Base-by-base conservation (phyloP, 75 land plant species). In the Selaginella moellendorffii region DNA sequence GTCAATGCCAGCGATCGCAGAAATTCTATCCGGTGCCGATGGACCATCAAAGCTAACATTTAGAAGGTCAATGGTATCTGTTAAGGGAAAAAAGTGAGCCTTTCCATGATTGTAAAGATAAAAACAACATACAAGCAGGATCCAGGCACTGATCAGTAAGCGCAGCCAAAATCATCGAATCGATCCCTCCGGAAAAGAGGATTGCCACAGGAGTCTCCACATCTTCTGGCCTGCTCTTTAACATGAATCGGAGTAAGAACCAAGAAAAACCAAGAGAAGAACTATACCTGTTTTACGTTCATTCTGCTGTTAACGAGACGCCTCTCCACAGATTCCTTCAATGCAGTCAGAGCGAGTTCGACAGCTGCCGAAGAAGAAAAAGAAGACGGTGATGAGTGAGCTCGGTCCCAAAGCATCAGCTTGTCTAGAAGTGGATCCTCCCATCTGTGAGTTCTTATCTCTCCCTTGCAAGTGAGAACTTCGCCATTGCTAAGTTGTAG, bases 101-200 rank as follows among this genome's bases (percentile, higher is more conserved):
- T 10, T 46, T 10, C 14, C 51, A 46, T 46, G 18, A 46, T 18
- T 46, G 51, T 10, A 10, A 18, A 46, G 51, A 18, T 46, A 46
- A 18, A 10, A 14, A 69, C 0, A 22, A 74, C 95, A 79, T 83
- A 92, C 97, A 88, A 17, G 36, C 54, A 19, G 80, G 59, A 59
- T 75, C 73, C 2, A 92, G 72, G 67, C 83, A 92, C 59, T 81
- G 74, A 69, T 92, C 74, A 69, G 84, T 53, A 54, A 92, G 67
- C 29, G 98, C 87, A n/a, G 98, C 96, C 65, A 92, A 72, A 21
- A 92, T 85, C 96, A 92, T 92, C 9, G 98, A 92, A 73, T 92
- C 98, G 60, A 92, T 63, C 22, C 98, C 98, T 66, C 98, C 98
- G 68, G 98, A 92, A 69, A 92, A 92, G 24, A 92, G 90, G 58